Evolutionary conservation across 352 stramenopile species (phyloP).

Genomic region (Globisporangium okanoganense): DNA sequence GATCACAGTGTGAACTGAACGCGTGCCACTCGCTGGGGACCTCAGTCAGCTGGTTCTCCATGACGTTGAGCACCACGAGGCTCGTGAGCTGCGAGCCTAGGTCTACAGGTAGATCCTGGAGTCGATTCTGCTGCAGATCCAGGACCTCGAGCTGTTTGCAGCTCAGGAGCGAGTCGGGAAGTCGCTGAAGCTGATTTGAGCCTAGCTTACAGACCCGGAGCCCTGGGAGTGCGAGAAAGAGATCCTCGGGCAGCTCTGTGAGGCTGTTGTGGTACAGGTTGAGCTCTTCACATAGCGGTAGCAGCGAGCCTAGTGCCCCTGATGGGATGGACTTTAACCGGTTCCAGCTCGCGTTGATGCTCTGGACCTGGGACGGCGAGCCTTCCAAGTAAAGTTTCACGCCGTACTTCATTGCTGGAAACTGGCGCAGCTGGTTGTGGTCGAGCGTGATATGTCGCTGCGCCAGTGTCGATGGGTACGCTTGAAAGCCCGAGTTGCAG

Average conservation of each 20-base stretch:
- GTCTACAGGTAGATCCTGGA: slow-evolving; percentile 26
- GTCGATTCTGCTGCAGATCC: slow-evolving; percentile 45
- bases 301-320: slow-evolving; percentile 15
- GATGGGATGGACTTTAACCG: slow-evolving; percentile 21
- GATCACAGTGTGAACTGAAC: slow-evolving; percentile 26
- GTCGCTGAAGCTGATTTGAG: slow-evolving; percentile 29
- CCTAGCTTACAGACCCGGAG: slow-evolving; percentile 39
- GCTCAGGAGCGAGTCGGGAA: slow-evolving; percentile 29
- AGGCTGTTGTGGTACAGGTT: slow-evolving; percentile 47
- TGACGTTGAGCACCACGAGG: slow-evolving; percentile 41
- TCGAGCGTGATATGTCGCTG: slow-evolving; percentile 24
- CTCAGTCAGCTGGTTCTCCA: slow-evolving; percentile 36
- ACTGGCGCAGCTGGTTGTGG: slow-evolving; percentile 37
- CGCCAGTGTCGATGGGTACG: slow-evolving; percentile 19
- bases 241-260: slow-evolving; percentile 29
- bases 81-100: slow-evolving; percentile 21
- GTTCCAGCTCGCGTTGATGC: slow-evolving; percentile 29
- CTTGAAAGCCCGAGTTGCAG: slow-evolving; percentile 10
- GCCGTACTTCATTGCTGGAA: slow-evolving; percentile 11
- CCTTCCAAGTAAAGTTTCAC: slow-evolving; percentile 14
- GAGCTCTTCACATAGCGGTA: slow-evolving; percentile 32
- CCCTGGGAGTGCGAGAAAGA: slow-evolving; percentile 35
- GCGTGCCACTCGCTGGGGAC: slow-evolving; percentile 48
- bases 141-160: slow-evolving; percentile 36
- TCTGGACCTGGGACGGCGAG: slow-evolving; percentile 18